Percentiles rank a stretch among this genome's conserved stretches.
These are phyloP conservation scores for Gracilaria domingensis DNA, from an alignment of 23 red algal genomes.

Conservation along the genomic window DNA sequence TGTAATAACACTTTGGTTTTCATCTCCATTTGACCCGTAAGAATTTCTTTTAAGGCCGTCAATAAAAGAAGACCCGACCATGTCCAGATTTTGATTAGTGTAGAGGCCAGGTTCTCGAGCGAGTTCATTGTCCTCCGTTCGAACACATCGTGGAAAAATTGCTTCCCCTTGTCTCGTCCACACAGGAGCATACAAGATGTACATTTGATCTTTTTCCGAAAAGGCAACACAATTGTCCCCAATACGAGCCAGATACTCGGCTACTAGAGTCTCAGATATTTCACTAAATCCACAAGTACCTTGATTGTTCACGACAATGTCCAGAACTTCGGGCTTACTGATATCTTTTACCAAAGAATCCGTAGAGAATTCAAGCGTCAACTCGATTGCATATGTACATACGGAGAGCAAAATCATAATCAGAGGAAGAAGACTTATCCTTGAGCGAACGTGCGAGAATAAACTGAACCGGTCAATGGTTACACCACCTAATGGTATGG, in stretches of 20 bases:
- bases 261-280: background rate
- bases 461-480: background rate
- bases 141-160: background rate
- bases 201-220: conserved; percentile 16
- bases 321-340: background rate
- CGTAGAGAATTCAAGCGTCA: conserved; percentile 13
- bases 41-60: background rate
- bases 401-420: background rate
- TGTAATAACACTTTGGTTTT: conserved; percentile 3
- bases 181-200: background rate
- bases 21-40: conserved; percentile 20
- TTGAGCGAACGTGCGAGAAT: background rate
- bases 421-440: background rate
- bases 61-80: background rate
- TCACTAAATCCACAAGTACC: background rate
- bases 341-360: background rate
- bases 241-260: conserved; percentile 1
- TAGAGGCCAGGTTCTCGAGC: background rate
- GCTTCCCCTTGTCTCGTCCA: background rate
- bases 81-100: background rate
- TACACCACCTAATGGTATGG: background rate
- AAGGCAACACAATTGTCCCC: background rate
- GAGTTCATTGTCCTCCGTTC: background rate
- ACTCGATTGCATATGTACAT: conserved; percentile 13
- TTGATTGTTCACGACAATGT: background rate